phyloP scores from a whole-genome alignment of 495 filamentous ascomycete genomes.

The Lichina pygmaea region DNA sequence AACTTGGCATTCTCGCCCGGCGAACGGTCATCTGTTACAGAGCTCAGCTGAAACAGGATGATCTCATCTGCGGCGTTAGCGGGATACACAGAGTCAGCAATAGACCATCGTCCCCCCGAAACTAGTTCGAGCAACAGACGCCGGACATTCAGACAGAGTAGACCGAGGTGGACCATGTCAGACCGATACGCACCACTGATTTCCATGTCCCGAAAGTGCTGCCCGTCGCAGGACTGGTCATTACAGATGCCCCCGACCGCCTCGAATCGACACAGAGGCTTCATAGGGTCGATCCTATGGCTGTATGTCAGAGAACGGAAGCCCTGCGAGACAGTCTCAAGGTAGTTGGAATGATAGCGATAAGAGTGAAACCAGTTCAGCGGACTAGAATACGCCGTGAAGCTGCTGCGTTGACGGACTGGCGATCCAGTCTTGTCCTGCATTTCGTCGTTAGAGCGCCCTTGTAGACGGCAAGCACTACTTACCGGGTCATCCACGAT shows the following conservation, averaged over 20 bases:
- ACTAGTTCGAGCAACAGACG: not conserved
- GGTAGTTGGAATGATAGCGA: conserved; percentile 61
- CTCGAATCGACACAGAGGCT: conserved; percentile 48
- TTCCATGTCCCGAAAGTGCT: conserved; percentile 58
- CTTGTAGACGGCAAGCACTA: no score
- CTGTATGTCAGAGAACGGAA: conserved; percentile 83
- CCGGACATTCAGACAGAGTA: not conserved
- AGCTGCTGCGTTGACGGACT: conserved; percentile 1
- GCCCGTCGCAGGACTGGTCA: conserved; percentile 34
- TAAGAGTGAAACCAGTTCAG: conserved; percentile 62
- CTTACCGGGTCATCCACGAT: no score
- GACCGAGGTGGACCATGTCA: not conserved
- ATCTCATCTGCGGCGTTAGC: conserved; percentile 46
- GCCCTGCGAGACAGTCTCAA: conserved; percentile 39
- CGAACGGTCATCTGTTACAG: conserved; percentile 36
- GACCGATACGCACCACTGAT: conserved; percentile 40
- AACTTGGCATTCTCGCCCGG: conserved; percentile 46
- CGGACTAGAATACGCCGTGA: conserved; percentile 49
- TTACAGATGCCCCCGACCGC: conserved; percentile 51
- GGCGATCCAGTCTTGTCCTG: no score
- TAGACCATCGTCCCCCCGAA: conserved; percentile 3
- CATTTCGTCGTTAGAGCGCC: no score
- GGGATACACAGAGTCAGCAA: conserved; percentile 5
- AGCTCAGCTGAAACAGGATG: conserved; percentile 61
- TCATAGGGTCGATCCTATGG: conserved; percentile 51